Evolutionary conservation across 345 rosid genomes (phyloP), one percentile per base, ranked within the genome.

Genomic region (Citrus australasica): DNA sequence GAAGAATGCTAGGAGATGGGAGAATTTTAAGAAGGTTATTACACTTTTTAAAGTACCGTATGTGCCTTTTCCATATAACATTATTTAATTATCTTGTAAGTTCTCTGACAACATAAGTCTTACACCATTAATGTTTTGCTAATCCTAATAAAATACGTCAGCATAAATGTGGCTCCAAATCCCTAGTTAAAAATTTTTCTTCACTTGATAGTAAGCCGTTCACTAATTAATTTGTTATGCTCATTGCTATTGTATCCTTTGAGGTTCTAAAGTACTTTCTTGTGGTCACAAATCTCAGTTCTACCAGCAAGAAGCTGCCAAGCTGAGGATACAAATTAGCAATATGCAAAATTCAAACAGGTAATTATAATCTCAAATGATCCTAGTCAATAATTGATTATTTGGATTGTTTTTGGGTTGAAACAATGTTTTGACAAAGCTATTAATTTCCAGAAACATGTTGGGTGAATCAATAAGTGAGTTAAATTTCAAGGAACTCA

Each of bases 261-360:
- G 35, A 46, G 60, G 30, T 65, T 66, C 32, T 76, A 21, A 63
- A 25, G 30, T 5, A 17, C 7, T 51, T 32, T 14, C 38, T 28
- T 27, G 8, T 80, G 60, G 72, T 37, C 37, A 28, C 24, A 22
- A 30, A 67, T 73, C 61, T 69, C 88, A 96, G 99, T 90, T 68
- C 83, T 96, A 96, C 82, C 95, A 90, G 81, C 93, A 94, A 91
- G 98, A 96, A 89, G 86, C 98, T 9, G 87, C 84, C 76, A 94
- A 90, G 79, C 85, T 96, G 69, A 91, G 97, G 28, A 62, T 25
- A 14, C 91, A 90, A 71, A 96, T 96, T 58, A 79, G 85, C 66
- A 90, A 85, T 76, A 69, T 96, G 85, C 98, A 90, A 82, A 89
- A 88, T 40, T 55, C 86, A 1, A 96, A 92, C 92, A 90, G 97